These are phyloP conservation scores for Phylloporus sp. DNA, from an alignment of 768 basidiomycete genomes.

Conservation along the genomic window DNA sequence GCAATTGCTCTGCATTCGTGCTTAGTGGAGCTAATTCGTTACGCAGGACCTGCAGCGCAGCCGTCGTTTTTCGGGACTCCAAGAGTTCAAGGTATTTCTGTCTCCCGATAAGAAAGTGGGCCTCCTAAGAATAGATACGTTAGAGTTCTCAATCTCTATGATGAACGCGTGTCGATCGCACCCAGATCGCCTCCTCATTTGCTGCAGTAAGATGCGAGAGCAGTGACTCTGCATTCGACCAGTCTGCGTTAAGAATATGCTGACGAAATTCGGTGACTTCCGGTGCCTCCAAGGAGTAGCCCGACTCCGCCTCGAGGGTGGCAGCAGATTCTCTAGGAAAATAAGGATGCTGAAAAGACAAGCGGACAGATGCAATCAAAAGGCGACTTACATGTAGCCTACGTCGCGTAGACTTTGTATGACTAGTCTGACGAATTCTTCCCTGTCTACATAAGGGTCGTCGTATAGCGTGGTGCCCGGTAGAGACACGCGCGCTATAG, in stretches of 20 bases:
- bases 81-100: constrained; percentile 96
- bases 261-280: constrained; percentile 77
- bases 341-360: neutral
- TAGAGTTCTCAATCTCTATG: constrained; percentile 11
- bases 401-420: constrained; percentile 88
- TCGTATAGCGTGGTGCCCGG: constrained; percentile 75
- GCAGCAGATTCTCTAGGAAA: constrained; percentile 74
- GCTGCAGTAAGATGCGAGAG: constrained; percentile 64
- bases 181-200: constrained; percentile 66
- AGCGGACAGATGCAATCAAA: constrained; percentile 9
- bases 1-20: constrained; percentile 74
- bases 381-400: constrained; percentile 57
- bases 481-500: constrained; percentile 57
- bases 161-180: constrained; percentile 34
- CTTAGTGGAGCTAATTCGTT: constrained; percentile 83
- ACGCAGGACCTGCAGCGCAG: constrained; percentile 80
- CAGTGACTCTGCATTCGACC: constrained; percentile 71
- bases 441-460: constrained; percentile 73
- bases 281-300: constrained; percentile 75
- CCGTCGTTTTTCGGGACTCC: constrained; percentile 72
- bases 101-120: constrained; percentile 81
- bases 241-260: constrained; percentile 73
- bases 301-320: constrained; percentile 88
- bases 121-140: constrained; percentile 48
- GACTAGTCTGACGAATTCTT: constrained; percentile 86